Evolutionary conservation across 257 asterid genomes (phyloP), one percentile per base, ranked within the genome.

Genomic region (Osmanthus fragrans): DNA sequence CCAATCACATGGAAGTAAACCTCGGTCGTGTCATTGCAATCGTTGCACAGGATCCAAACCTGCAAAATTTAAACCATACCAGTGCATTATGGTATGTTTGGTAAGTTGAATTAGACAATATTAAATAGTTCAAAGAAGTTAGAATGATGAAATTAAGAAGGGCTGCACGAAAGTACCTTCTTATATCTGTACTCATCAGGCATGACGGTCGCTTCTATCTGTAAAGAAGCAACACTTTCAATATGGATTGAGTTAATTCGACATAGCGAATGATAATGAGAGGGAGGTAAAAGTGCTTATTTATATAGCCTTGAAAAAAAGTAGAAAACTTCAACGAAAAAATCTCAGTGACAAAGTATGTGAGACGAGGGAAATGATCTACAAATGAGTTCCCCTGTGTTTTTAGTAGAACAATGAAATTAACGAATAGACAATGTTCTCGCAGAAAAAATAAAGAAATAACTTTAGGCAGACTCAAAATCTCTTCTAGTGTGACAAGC

Each of bases 1-100:
- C 98, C 98, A 7, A 96, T 87, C 60, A 95, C 88, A 77, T 95
- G 97, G 92, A 91, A 96, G 83, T 82, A 90, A 4, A 93, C 97
- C 79, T 96, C 98, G 3, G 97, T 93, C 0, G 99, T 90, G 75
- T 90, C 97, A 23, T 92, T 90, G 88, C 99, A 96, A 84, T 96
- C 99, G 13, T 96, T 93, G 79, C 99, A 96, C 15, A 96, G 85
- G 81, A 96, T 90, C 98, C 99, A 96, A 36, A 91, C 96, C 98
- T 92, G 90, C 47, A 66, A 73, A 78, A 63, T 63, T 25, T 23
- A 60, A n/a, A 60, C 68, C 68, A 25, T 60, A 9, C 13, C 10
- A 13, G 70, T 42, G 42, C 32, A 58, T 11, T 67, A 13, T 82
- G 58, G 34, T 56, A 27, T 21, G 47, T 29, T 5, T 16, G 42